phyloP scores from a whole-genome alignment of 257 asterid species.

The Handroanthus guayacan region DNA sequence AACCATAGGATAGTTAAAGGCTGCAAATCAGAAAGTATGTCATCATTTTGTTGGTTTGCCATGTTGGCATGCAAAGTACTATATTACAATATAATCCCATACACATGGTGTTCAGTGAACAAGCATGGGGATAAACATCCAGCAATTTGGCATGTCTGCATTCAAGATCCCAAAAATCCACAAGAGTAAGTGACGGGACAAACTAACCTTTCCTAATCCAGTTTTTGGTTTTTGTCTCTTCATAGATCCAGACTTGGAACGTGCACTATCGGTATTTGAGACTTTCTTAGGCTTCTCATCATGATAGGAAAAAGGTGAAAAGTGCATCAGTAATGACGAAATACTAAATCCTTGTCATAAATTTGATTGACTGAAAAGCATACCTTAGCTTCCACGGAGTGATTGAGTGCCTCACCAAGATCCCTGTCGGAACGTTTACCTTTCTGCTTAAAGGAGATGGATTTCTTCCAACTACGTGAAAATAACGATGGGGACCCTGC shows the following conservation, averaged over 20 bases:
- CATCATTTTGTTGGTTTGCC: conserved; percentile 19
- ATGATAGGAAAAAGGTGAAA: conserved; percentile 35
- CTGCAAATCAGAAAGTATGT: conserved; percentile 19
- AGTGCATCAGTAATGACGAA: conserved; percentile 27
- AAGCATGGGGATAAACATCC: background rate
- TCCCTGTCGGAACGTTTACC: conserved; percentile 59
- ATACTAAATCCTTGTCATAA: conserved; percentile 15
- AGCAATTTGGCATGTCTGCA: conserved; percentile 27
- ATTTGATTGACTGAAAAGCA: conserved; percentile 33
- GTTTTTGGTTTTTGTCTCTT: conserved; percentile 67
- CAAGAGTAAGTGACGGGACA: conserved; percentile 18
- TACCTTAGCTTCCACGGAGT: conserved; percentile 68
- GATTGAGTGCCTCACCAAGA: conserved; percentile 44
- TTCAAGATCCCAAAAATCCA: conserved; percentile 24
- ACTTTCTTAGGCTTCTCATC: conserved; percentile 68
- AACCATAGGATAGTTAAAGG: background rate
- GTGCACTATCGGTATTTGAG: conserved; percentile 46
- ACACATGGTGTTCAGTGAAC: conserved; percentile 25
- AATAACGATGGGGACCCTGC: conserved; percentile 59
- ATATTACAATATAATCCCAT: conserved; percentile 18
- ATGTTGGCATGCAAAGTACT: conserved; percentile 18
- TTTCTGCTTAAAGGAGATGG: conserved; percentile 64
- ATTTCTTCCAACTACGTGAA: conserved; percentile 54
- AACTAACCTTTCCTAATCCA: conserved; percentile 78
- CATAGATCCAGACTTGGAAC: conserved; percentile 60